Conservation (phyloP, 2,329 filamentous ascomycete genomes). For the Hortaea werneckii region DNA sequence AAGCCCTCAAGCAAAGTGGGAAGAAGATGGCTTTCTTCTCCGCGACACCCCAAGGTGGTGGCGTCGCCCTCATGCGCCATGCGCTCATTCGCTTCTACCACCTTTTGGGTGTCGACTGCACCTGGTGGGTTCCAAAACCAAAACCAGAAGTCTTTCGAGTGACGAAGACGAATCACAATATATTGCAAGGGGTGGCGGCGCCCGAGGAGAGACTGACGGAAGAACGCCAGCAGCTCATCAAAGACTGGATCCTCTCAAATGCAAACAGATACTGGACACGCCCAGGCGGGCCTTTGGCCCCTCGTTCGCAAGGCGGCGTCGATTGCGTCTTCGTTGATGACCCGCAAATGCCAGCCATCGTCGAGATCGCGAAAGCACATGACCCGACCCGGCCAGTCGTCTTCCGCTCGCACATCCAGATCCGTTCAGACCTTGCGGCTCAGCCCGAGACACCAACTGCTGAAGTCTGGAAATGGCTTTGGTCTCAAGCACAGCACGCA, state of each 20-base stretch:
- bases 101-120: slow-evolving; percentile 56
- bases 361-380: slow-evolving; percentile 60
- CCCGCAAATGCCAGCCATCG: slow-evolving; percentile 72
- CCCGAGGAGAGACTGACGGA: slow-evolving; percentile 53
- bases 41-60: slow-evolving; percentile 70
- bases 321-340: slow-evolving; percentile 73
- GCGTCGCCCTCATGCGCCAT: slow-evolving; percentile 73
- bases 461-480: slow-evolving; percentile 67
- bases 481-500: slow-evolving; percentile 57
- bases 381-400: slow-evolving; percentile 67
- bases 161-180: slow-evolving; percentile 84
- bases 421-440: slow-evolving; percentile 58
- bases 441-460: slow-evolving; percentile 55
- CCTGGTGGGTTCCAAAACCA: slow-evolving; percentile 72
- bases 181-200: slow-evolving; percentile 66
- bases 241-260: slow-evolving; percentile 64
- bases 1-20: slow-evolving; percentile 52
- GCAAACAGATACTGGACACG: slow-evolving; percentile 65
- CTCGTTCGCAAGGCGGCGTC: slow-evolving; percentile 59
- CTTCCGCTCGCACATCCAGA: slow-evolving; percentile 75
- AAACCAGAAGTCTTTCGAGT: slow-evolving; percentile 70
- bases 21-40: slow-evolving; percentile 70
- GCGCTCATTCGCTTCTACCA: slow-evolving; percentile 63
- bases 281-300: slow-evolving; percentile 55
- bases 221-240: slow-evolving; percentile 53